Conservation (phyloP, 305 asterid species). For the Fraxinus baroniana region DNA sequence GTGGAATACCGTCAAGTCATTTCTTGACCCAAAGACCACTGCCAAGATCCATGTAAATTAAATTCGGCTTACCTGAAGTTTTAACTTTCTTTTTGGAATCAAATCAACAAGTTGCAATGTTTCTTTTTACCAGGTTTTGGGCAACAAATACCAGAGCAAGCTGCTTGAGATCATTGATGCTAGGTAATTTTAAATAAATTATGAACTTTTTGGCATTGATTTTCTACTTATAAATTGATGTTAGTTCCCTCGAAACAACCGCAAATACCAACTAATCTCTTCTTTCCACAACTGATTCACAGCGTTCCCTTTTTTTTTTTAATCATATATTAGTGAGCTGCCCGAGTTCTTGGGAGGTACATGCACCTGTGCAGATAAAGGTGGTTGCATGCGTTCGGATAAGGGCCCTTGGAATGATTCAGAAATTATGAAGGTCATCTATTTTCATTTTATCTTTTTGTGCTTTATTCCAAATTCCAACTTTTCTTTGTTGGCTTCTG, state of each 20-base stretch:
- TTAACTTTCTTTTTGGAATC: background rate
- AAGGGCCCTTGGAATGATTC: conserved; percentile 97
- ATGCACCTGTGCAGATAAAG: conserved; percentile 85
- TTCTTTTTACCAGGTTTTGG: conserved; percentile 59
- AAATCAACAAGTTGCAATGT: background rate
- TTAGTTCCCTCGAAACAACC: background rate
- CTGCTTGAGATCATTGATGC: conserved; percentile 88
- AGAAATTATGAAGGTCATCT: conserved; percentile 79
- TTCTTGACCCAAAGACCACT: conserved; percentile 97
- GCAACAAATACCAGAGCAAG: conserved; percentile 89
- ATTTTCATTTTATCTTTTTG: background rate
- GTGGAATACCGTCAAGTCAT: conserved; percentile 96
- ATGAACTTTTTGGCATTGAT: background rate
- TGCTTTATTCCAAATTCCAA: background rate
- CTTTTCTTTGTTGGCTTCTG: background rate
- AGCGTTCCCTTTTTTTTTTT: background rate
- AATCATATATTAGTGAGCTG: conserved; percentile 60
- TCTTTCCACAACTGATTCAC: background rate
- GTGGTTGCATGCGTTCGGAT: conserved; percentile 90
- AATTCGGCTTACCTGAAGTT: background rate
- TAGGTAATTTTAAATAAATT: conserved; percentile 45
- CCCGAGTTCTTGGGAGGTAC: conserved; percentile 97
- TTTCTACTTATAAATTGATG: background rate
- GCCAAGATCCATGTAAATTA: conserved; percentile 76
- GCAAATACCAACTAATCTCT: background rate